Evolutionary conservation across 2,329 filamentous ascomycete genomes (phyloP).

Genomic region (Blastomyces percursus): DNA sequence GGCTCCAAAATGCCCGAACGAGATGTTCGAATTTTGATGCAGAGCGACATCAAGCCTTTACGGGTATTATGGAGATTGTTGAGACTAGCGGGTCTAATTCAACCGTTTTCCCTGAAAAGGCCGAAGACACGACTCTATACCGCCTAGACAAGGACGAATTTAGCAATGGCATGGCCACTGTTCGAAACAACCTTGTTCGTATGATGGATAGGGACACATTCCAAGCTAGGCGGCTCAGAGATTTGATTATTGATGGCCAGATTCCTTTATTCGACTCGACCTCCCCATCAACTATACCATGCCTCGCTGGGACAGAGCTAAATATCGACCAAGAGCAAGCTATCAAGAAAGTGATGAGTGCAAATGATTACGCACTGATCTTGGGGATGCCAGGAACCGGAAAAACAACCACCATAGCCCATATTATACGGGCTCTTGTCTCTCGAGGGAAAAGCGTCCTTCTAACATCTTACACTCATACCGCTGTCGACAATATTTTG

Average conservation of each 20-base stretch:
- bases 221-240: conserved; percentile 60
- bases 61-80: conserved; percentile 75
- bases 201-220: conserved; percentile 73
- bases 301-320: conserved; percentile 57
- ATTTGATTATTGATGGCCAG: conserved; percentile 66
- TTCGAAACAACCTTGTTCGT: conserved; percentile 85
- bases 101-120: conserved; percentile 24
- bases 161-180: conserved; percentile 91
- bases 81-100: conserved; percentile 8
- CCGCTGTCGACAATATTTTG: conserved; percentile 94
- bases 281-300: conserved; percentile 13
- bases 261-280: conserved; percentile 61
- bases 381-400: conserved; percentile 97
- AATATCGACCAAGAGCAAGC: conserved; percentile 81
- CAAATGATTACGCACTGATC: conserved; percentile 90
- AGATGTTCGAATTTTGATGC: conserved; percentile 66
- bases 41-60: conserved; percentile 69
- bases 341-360: conserved; percentile 91
- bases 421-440: conserved; percentile 85
- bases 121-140: conserved; percentile 51
- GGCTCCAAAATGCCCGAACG: conserved; percentile 74
- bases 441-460: conserved; percentile 85
- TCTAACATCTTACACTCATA: conserved; percentile 91
- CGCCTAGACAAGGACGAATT: conserved; percentile 97
- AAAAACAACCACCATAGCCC: conserved; percentile 95